Evolutionary conservation across 768 basidiomycete species (phyloP).

Genomic region (Mycena rosella): DNA sequence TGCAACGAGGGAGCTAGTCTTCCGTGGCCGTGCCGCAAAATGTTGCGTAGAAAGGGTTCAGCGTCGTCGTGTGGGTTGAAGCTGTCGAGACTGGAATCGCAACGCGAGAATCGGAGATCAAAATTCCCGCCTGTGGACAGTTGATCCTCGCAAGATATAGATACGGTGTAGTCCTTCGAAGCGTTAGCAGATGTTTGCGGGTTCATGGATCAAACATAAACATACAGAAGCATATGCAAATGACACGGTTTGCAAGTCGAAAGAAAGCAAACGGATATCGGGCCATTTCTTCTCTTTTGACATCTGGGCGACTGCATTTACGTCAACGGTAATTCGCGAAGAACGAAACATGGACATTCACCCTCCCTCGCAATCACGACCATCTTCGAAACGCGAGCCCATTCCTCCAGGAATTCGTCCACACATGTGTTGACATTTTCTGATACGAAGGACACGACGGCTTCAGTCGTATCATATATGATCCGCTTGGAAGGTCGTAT

Average conservation of each 20-base stretch:
- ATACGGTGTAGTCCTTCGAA: slow-evolving; percentile 77
- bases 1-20: slow-evolving; percentile 74
- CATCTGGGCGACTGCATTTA: slow-evolving; percentile 83
- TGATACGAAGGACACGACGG: slow-evolving; percentile 90
- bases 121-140: slow-evolving; percentile 79
- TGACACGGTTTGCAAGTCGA: slow-evolving; percentile 93
- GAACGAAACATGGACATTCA: slow-evolving; percentile 47
- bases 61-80: slow-evolving; percentile 86
- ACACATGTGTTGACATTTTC: slow-evolving; percentile 91
- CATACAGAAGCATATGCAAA: slow-evolving; percentile 80
- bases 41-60: slow-evolving; percentile 78
- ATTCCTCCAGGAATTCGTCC: slow-evolving; percentile 91
- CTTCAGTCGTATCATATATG: slow-evolving; percentile 90
- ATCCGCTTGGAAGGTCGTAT: slow-evolving; percentile 90
- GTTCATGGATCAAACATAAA: neutral
- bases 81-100: slow-evolving; percentile 43
- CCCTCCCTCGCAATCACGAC: slow-evolving; percentile 93
- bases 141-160: slow-evolving; percentile 84
- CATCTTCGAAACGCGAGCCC: slow-evolving; percentile 94
- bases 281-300: slow-evolving; percentile 77
- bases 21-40: slow-evolving; percentile 76
- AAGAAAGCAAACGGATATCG: slow-evolving; percentile 87
- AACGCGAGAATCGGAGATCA: slow-evolving; percentile 78
- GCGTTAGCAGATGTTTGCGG: slow-evolving; percentile 5
- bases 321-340: slow-evolving; percentile 16